These are phyloP conservation scores for Leersia perrieri DNA, from an alignment of 176 grass and related monocot genomes.

Conservation along the genomic window DNA sequence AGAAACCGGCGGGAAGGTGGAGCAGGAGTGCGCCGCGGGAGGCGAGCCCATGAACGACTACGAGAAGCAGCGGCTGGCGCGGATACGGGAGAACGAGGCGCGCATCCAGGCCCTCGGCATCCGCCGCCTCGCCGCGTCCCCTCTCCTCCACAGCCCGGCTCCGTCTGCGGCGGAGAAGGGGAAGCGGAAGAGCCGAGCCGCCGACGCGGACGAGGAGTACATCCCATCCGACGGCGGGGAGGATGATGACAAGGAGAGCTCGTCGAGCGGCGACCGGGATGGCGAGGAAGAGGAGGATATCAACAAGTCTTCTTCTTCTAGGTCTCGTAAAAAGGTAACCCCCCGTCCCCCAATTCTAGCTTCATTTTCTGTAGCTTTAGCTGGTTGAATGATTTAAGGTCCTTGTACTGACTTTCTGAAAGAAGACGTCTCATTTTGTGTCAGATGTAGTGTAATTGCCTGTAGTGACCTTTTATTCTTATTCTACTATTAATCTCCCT, in stretches of 20 bases:
- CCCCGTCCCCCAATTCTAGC: not conserved
- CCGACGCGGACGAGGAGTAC: conserved; percentile 75
- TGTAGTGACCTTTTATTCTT: not conserved
- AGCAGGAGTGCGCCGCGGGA: not conserved
- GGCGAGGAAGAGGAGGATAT: conserved; percentile 10
- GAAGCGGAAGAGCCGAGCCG: conserved; percentile 41
- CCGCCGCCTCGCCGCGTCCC: conserved; percentile 48
- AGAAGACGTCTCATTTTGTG: not conserved
- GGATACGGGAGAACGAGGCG: conserved; percentile 78
- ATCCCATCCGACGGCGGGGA: conserved; percentile 42
- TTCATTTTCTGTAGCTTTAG: not conserved
- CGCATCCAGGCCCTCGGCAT: conserved; percentile 67
- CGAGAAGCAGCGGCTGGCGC: conserved; percentile 59
- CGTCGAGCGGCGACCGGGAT: conserved; percentile 9
- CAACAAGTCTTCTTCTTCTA: conserved; percentile 42
- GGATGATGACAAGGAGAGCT: conserved; percentile 13
- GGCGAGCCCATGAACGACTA: conserved; percentile 50
- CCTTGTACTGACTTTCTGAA: not conserved
- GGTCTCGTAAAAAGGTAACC: conserved; percentile 49
- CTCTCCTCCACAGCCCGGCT: conserved; percentile 30
- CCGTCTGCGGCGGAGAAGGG: not conserved
- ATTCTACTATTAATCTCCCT: not conserved
- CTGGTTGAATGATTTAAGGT: not conserved
- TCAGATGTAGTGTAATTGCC: not conserved
- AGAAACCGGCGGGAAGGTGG: conserved; percentile 10